Evolutionary conservation across 106 monocot species (phyloP).

Genomic region (Amphibolis antarctica): DNA sequence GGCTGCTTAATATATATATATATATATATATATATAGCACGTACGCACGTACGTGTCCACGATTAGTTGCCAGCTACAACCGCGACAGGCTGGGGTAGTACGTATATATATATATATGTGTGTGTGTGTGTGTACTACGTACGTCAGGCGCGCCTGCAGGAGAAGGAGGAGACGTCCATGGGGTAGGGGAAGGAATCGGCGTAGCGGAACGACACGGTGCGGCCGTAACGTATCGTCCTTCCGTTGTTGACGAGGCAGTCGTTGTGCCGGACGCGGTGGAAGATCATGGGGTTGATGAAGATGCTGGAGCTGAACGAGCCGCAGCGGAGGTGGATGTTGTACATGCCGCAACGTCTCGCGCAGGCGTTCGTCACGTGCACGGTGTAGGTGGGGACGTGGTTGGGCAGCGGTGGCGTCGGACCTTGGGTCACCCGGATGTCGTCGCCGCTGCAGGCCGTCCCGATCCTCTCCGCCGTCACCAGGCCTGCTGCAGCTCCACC

Average conservation of each 20-base stretch:
- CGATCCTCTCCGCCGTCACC: too few relatives aligned
- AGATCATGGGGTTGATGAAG: constrained; percentile 38
- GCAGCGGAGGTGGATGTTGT: constrained; percentile 31
- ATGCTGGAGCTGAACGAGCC: constrained; percentile 41
- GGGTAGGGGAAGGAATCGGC: constrained; percentile 3
- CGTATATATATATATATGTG: too few relatives aligned
- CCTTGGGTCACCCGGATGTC: constrained; percentile 22
- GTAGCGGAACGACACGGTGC: constrained; percentile 1
- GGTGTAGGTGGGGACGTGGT: constrained; percentile 35
- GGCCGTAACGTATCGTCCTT: constrained; percentile 17
- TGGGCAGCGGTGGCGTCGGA: constrained; percentile 15
- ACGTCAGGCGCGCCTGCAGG: too few relatives aligned
- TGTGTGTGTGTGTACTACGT: too few relatives aligned
- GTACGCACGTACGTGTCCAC: too few relatives aligned
- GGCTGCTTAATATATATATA: too few relatives aligned
- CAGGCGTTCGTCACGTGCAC: constrained; percentile 33
- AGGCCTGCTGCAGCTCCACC: too few relatives aligned
- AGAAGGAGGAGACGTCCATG: neutral
- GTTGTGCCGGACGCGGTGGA: constrained; percentile 28
- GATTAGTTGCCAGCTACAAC: too few relatives aligned
- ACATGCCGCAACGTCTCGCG: constrained; percentile 5
- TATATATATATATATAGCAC: too few relatives aligned
- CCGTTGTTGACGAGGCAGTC: constrained; percentile 59
- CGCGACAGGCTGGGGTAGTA: too few relatives aligned
- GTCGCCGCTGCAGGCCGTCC: constrained; percentile 15